phyloP scores from a whole-genome alignment of 208 protist species.

The Trypanosoma brucei region DNA sequence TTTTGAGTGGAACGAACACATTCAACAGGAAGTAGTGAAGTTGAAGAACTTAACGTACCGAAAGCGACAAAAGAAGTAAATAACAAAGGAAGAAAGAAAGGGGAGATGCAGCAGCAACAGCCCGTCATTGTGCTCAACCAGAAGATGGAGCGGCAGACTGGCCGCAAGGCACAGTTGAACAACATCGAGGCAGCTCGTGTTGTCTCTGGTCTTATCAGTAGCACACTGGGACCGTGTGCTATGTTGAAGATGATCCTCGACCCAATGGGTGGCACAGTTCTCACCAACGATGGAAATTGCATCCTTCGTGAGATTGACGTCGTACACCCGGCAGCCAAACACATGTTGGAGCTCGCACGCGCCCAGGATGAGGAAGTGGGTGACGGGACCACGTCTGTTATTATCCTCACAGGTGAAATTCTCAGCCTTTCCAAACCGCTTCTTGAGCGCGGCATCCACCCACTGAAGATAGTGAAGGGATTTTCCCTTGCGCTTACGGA shows the following conservation, averaged over 20 bases:
- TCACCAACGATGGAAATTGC: slow-evolving; percentile 99
- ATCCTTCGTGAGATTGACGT: slow-evolving; percentile 99
- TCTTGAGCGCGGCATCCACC: slow-evolving; percentile 98
- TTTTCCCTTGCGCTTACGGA: slow-evolving; percentile 96
- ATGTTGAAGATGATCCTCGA: slow-evolving; percentile 99
- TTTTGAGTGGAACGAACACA: not conserved
- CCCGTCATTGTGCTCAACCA: slow-evolving; percentile 92
- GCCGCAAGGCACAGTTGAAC: slow-evolving; percentile 97
- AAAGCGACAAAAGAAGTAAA: not conserved
- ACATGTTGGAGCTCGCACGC: slow-evolving; percentile 99
- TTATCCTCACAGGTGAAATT: slow-evolving; percentile 99
- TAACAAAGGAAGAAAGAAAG: not conserved
- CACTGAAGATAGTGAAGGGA: slow-evolving; percentile 97
- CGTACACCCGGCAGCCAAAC: slow-evolving; percentile 99
- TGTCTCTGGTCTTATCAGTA: slow-evolving; percentile 99
- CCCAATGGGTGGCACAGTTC: slow-evolving; percentile 99
- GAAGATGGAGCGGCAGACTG: slow-evolving; percentile 95
- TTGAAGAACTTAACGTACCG: not conserved
- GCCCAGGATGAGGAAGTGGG: slow-evolving; percentile 99
- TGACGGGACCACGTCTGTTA: slow-evolving; percentile 99
- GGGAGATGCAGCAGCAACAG: slow-evolving; percentile 41
- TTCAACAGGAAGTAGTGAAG: not conserved
- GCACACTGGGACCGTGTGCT: slow-evolving; percentile 98
- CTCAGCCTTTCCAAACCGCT: slow-evolving; percentile 95
- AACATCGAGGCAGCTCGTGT: slow-evolving; percentile 98